Evolutionary conservation across 495 filamentous ascomycete genomes (phyloP).

Genomic region (Neurospora sp.): DNA sequence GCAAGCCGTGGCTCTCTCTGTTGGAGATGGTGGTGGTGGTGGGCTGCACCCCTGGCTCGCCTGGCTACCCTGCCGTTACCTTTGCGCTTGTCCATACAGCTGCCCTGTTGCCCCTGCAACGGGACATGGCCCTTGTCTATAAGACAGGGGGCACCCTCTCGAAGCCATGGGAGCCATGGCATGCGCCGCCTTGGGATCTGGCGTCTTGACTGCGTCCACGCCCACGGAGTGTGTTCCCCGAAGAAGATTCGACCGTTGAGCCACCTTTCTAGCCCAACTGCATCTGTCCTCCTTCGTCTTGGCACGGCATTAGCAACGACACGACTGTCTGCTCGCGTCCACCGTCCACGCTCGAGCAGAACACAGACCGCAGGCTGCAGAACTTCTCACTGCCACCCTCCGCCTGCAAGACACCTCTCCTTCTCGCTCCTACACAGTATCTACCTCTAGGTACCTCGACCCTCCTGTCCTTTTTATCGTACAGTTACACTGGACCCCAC

Average conservation of each 20-base stretch:
- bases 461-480: slow-evolving; percentile 14
- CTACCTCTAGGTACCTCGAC: slow-evolving; percentile 1
- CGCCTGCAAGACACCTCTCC: slow-evolving; percentile 19
- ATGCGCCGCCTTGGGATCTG: not conserved
- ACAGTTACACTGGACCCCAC: slow-evolving; percentile 22
- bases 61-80: not conserved
- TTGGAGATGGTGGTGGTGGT: not conserved
- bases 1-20: slow-evolving; percentile 17
- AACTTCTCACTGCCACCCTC: slow-evolving; percentile 19
- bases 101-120: not conserved
- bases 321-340: slow-evolving; percentile 7
- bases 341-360: not conserved
- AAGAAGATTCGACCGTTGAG: slow-evolving; percentile 21
- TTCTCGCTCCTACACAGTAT: slow-evolving; percentile 9
- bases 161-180: not conserved
- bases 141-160: not conserved
- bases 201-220: slow-evolving; percentile 3
- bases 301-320: slow-evolving; percentile 9
- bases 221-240: slow-evolving; percentile 7
- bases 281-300: slow-evolving; percentile 6
- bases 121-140: not conserved
- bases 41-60: not conserved
- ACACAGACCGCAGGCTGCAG: not conserved
- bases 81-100: not conserved
- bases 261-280: slow-evolving; percentile 11